These are phyloP conservation scores for Pulveroboletus sp. DNA, from an alignment of 768 basidiomycete genomes.

Conservation along the genomic window DNA sequence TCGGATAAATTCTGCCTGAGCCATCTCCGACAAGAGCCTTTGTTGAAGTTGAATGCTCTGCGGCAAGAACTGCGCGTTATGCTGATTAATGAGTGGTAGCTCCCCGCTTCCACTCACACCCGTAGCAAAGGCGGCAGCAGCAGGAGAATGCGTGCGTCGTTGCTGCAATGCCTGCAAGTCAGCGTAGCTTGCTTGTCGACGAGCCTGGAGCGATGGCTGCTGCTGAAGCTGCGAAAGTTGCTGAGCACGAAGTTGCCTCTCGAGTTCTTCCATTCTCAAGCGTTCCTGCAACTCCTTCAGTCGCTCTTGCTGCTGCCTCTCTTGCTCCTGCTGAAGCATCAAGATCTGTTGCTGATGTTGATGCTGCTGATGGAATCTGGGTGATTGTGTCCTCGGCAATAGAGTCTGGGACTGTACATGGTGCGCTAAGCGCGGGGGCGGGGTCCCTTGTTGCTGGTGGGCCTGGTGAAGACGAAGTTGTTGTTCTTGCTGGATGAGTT, in stretches of 20 bases:
- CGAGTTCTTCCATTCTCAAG: slow-evolving; percentile 58
- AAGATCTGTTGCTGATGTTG: slow-evolving; percentile 70
- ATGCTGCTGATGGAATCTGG: slow-evolving; percentile 72
- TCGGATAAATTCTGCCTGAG: slow-evolving; percentile 62
- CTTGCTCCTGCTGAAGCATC: slow-evolving; percentile 64
- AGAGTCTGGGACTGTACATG: slow-evolving; percentile 21
- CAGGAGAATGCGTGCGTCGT: slow-evolving; percentile 49
- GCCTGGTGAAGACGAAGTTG: slow-evolving; percentile 37
- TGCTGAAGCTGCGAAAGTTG: slow-evolving; percentile 47
- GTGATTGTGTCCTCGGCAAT: slow-evolving; percentile 63
- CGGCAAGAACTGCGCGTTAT: slow-evolving; percentile 50
- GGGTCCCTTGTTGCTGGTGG: slow-evolving; percentile 41
- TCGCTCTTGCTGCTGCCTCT: slow-evolving; percentile 52
- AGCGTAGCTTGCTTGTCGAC: slow-evolving; percentile 38
- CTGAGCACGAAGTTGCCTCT: slow-evolving; percentile 55
- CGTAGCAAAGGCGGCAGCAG: slow-evolving; percentile 31
- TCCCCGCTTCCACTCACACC: slow-evolving; percentile 23
- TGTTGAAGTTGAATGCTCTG: slow-evolving; percentile 72
- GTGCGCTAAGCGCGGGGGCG: slow-evolving; percentile 65
- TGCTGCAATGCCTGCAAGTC: slow-evolving; percentile 47
- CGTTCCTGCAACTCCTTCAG: slow-evolving; percentile 61
- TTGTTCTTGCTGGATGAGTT: slow-evolving; percentile 31
- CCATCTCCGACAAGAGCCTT: slow-evolving; percentile 69
- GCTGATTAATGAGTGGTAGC: slow-evolving; percentile 41
- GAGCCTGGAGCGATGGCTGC: slow-evolving; percentile 36